These are phyloP conservation scores for Candida insectalens DNA, from an alignment of 805 yeast genomes.

Conservation along the genomic window DNA sequence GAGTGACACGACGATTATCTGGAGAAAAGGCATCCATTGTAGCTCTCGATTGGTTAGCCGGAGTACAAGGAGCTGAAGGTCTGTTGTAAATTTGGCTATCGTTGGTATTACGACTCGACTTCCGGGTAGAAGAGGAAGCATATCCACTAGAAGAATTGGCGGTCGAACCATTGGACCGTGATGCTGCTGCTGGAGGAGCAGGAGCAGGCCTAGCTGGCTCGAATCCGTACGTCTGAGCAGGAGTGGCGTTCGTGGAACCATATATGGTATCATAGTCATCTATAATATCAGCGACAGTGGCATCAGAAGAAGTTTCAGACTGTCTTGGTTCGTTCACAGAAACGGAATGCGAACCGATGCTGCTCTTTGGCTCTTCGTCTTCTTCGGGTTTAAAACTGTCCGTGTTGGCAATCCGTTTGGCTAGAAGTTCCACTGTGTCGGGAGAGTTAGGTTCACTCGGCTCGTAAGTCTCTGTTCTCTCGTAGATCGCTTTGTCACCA, in stretches of 20 bases:
- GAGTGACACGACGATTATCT: neutral
- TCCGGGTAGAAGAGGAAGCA: no score
- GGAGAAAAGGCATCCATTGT: slow-evolving; percentile 1
- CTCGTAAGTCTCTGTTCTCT: no score
- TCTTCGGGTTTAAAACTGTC: neutral
- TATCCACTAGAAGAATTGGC: no score
- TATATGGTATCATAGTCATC: no score
- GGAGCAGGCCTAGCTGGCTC: no score
- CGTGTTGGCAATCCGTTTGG: neutral
- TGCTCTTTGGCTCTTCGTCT: neutral
- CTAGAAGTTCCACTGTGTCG: neutral
- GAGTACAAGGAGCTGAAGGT: neutral
- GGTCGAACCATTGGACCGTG: no score
- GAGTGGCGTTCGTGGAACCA: no score
- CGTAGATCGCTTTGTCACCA: no score
- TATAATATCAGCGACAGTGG: slow-evolving; percentile 3
- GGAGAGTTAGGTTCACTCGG: neutral
- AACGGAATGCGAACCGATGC: neutral
- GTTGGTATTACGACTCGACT: no score
- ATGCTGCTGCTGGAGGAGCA: no score
- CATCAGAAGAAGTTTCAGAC: neutral
- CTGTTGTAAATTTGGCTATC: no score
- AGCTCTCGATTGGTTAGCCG: neutral
- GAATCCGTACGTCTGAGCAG: no score
- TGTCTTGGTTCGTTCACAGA: neutral